phyloP scores from a whole-genome alignment of 352 stramenopile species.

The Globisporangium abappressorium region DNA sequence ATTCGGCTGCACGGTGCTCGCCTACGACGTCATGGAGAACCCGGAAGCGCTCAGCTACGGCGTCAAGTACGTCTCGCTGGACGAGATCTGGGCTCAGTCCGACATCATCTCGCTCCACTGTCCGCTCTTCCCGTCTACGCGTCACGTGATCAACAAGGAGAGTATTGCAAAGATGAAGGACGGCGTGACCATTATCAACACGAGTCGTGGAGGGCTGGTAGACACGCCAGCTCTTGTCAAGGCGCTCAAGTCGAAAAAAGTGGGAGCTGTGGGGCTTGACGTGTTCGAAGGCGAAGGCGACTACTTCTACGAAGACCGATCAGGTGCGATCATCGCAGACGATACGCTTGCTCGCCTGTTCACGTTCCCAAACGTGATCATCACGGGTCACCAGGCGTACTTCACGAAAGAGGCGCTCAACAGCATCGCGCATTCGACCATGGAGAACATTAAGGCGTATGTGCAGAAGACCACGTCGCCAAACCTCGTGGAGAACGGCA shows the following conservation, averaged over 20 bases:
- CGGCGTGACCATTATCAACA: conserved; percentile 90
- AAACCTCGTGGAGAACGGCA: conserved; percentile 55
- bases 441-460: conserved; percentile 72
- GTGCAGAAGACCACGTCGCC: conserved; percentile 26
- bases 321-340: conserved; percentile 60
- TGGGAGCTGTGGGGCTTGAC: conserved; percentile 79
- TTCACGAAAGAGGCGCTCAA: conserved; percentile 75
- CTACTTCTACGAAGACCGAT: conserved; percentile 79
- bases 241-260: conserved; percentile 75
- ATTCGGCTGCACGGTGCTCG: no score
- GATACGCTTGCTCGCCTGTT: conserved; percentile 72
- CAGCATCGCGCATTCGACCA: conserved; percentile 71
- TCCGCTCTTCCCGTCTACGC: conserved; percentile 76
- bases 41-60: conserved; percentile 38
- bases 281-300: conserved; percentile 85
- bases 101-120: conserved; percentile 90
- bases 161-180: conserved; percentile 88
- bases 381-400: conserved; percentile 79
- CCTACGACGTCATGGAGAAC: conserved; percentile 18
- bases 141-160: conserved; percentile 81
- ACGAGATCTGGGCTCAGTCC: conserved; percentile 58
- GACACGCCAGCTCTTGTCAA: conserved; percentile 80
- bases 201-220: conserved; percentile 82
- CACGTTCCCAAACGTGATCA: conserved; percentile 81
- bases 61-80: conserved; percentile 54